Conservation (phyloP, 2,329 filamentous ascomycete genomes). For the Chrysoporthe austroafricana region DNA sequence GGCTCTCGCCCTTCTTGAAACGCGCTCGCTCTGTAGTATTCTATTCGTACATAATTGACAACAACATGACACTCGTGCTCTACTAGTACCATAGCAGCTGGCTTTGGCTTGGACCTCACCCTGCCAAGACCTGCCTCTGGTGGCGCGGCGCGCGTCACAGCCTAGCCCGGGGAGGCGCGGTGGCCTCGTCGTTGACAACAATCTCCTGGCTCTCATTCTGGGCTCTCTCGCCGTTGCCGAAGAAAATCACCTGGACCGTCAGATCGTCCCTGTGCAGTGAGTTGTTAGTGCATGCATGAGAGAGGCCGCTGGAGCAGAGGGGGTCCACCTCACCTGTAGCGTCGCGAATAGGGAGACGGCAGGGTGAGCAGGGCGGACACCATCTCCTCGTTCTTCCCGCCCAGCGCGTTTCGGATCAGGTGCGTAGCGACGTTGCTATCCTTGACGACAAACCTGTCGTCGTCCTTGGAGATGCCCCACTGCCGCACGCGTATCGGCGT, state of each 20-base stretch:
- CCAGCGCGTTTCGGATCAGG: slow-evolving; percentile 90
- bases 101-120: too few relatives aligned
- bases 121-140: neutral
- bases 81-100: neutral
- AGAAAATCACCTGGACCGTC: slow-evolving; percentile 98
- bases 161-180: slow-evolving; percentile 52
- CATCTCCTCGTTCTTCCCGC: slow-evolving; percentile 91
- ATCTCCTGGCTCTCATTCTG: slow-evolving; percentile 66
- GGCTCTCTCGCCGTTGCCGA: slow-evolving; percentile 74
- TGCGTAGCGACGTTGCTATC: slow-evolving; percentile 97
- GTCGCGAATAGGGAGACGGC: slow-evolving; percentile 85
- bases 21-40: slow-evolving; percentile 17
- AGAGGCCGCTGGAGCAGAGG: neutral
- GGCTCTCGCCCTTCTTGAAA: slow-evolving; percentile 6
- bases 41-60: slow-evolving; percentile 8
- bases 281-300: slow-evolving; percentile 20
- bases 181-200: slow-evolving; percentile 84
- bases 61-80: slow-evolving; percentile 1
- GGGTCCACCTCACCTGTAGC: slow-evolving; percentile 73
- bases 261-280: slow-evolving; percentile 74
- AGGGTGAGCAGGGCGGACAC: slow-evolving; percentile 89
- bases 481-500: slow-evolving; percentile 87
- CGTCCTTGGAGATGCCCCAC: slow-evolving; percentile 79
- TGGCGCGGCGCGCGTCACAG: neutral
- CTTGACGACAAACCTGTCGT: slow-evolving; percentile 86